Evolutionary conservation across 352 stramenopile species (phyloP).

Genomic region (Globisporangium irregulare): DNA sequence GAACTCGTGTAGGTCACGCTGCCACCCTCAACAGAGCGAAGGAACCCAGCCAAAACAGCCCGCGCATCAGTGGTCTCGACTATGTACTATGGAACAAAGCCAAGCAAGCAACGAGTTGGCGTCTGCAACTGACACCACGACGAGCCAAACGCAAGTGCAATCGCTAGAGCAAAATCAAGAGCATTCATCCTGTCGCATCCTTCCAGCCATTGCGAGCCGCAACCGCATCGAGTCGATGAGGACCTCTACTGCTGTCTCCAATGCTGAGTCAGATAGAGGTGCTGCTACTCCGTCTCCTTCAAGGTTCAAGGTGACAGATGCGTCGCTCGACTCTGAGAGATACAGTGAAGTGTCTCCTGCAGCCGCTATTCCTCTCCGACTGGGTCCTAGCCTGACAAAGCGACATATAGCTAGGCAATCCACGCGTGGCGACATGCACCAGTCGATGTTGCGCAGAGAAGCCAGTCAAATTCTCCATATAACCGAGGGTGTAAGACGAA

Average conservation of each 20-base stretch:
- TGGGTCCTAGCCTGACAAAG: neutral
- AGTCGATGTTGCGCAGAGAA: conserved; percentile 13
- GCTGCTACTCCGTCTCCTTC: neutral
- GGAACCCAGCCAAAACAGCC: neutral
- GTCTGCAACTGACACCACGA: neutral
- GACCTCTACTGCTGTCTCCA: neutral
- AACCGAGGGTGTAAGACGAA: conserved; percentile 18
- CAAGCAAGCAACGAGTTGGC: neutral
- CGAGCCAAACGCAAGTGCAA: neutral
- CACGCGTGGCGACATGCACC: conserved; percentile 13
- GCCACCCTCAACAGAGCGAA: neutral
- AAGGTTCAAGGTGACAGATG: conserved; percentile 9
- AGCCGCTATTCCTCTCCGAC: neutral
- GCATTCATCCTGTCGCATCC: neutral
- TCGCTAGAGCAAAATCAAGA: neutral
- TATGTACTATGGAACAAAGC: conserved; percentile 11
- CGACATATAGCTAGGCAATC: neutral
- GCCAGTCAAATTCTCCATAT: conserved; percentile 12
- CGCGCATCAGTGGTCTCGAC: neutral
- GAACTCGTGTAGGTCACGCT: neutral
- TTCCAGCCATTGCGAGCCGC: neutral
- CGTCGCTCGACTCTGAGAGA: conserved; percentile 1
- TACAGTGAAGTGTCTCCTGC: neutral
- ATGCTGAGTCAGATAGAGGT: neutral
- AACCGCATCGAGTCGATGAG: neutral